phyloP scores from a whole-genome alignment of 345 rosid species.

The Eutrema yunnanense region DNA sequence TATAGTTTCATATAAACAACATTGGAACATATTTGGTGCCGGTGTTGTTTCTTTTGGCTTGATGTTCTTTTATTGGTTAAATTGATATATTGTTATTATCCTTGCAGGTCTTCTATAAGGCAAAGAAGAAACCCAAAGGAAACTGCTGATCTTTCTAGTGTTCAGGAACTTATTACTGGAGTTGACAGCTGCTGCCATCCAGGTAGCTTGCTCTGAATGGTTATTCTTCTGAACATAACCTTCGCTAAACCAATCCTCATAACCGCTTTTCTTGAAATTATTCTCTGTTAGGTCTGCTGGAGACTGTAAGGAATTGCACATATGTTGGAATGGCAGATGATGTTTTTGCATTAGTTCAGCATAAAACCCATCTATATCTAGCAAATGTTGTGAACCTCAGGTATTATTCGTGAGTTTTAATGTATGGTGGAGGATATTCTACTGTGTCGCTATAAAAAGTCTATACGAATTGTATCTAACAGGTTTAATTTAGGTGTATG shows the following conservation, averaged over 20 bases:
- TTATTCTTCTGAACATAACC: neutral
- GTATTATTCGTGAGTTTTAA: conserved; percentile 32
- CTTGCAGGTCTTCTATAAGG: conserved; percentile 60
- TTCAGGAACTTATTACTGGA: conserved; percentile 70
- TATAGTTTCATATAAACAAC: neutral
- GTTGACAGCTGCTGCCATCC: conserved; percentile 62
- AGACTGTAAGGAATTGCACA: conserved; percentile 64
- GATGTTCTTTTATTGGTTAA: neutral
- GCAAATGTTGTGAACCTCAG: conserved; percentile 85
- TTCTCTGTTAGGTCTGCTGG: conserved; percentile 60
- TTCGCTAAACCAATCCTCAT: neutral
- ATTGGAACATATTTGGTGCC: neutral
- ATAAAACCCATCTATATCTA: conserved; percentile 76
- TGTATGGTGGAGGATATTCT: neutral
- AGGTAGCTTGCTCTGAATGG: conserved; percentile 35
- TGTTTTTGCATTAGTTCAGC: conserved; percentile 81
- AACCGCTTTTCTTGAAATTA: neutral
- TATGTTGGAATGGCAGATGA: conserved; percentile 98
- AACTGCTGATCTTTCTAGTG: conserved; percentile 88
- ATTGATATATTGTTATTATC: too few species aligned
- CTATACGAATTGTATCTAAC: neutral
- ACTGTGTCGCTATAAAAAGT: neutral
- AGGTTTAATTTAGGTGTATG: neutral
- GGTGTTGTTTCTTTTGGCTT: too few species aligned
- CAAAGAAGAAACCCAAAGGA: conserved; percentile 91